A percentile compares a stretch with the other conserved stretches of the same genome.
Evolutionary conservation across 768 basidiomycete genomes (phyloP).

Genomic region (Xerocomellus chrysenteron): DNA sequence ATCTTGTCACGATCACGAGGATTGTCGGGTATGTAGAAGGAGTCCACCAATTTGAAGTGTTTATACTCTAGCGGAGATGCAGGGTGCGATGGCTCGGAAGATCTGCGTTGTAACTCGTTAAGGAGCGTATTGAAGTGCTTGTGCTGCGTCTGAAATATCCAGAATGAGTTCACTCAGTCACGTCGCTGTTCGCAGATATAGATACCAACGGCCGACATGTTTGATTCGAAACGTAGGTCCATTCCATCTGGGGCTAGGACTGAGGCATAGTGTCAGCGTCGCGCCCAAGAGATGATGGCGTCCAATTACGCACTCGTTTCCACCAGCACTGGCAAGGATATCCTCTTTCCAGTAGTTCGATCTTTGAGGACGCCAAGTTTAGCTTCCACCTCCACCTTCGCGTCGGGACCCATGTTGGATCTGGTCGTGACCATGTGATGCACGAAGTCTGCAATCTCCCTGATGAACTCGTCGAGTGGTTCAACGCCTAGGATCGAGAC

Average conservation of each 20-base stretch:
- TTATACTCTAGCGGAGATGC: slow-evolving; percentile 66
- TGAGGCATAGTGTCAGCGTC: slow-evolving; percentile 31
- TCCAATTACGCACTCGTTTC: slow-evolving; percentile 70
- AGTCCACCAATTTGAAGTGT: slow-evolving; percentile 78
- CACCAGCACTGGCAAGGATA: slow-evolving; percentile 69
- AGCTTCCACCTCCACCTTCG: slow-evolving; percentile 81
- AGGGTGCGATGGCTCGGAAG: slow-evolving; percentile 50
- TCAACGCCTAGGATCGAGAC: slow-evolving; percentile 85
- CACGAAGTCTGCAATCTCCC: slow-evolving; percentile 87
- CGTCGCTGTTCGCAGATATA: slow-evolving; percentile 2
- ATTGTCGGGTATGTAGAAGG: slow-evolving; percentile 59
- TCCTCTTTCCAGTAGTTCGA: slow-evolving; percentile 49
- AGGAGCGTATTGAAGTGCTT: slow-evolving; percentile 82
- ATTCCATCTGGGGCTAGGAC: slow-evolving; percentile 63
- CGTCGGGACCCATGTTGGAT: slow-evolving; percentile 49
- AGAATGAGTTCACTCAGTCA: slow-evolving; percentile 11
- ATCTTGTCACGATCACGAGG: slow-evolving; percentile 53
- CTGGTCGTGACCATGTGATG: slow-evolving; percentile 65
- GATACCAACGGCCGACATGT: slow-evolving; percentile 80
- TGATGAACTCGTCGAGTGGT: slow-evolving; percentile 90
- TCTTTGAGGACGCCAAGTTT: slow-evolving; percentile 82
- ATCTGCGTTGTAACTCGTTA: slow-evolving; percentile 71
- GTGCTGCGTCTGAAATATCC: slow-evolving; percentile 68
- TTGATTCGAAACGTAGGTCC: slow-evolving; percentile 82
- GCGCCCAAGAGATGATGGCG: background rate